phyloP scores from a whole-genome alignment of 345 rosid genomes.

The Adansonia digitata region DNA sequence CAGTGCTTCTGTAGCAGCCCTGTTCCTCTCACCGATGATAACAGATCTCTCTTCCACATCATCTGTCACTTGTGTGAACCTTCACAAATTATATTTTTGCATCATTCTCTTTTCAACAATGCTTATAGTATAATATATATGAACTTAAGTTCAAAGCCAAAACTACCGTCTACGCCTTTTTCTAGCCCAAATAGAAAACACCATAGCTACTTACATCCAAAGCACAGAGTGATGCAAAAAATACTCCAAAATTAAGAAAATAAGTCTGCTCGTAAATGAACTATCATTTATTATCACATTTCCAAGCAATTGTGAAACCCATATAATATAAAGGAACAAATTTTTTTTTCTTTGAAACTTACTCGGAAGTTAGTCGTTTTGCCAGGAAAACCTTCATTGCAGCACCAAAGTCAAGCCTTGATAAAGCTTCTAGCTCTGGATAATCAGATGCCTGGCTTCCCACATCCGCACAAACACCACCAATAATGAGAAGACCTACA shows the following conservation, averaged over 20 bases:
- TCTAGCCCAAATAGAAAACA: background rate
- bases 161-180: background rate
- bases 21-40: slow-evolving; percentile 88
- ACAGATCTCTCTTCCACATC: slow-evolving; percentile 78
- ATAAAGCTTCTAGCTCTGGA: slow-evolving; percentile 83
- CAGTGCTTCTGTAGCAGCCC: slow-evolving; percentile 65
- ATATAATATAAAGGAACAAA: background rate
- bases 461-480: slow-evolving; percentile 58
- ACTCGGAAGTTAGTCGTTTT: slow-evolving; percentile 83
- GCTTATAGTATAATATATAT: background rate
- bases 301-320: background rate
- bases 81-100: slow-evolving; percentile 20
- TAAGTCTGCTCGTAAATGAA: background rate
- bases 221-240: background rate
- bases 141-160: background rate
- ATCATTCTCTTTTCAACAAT: background rate
- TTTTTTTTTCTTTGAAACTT: slow-evolving; percentile 22
- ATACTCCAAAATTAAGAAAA: background rate
- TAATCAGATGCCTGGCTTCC: slow-evolving; percentile 55
- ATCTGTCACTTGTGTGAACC: slow-evolving; percentile 69
- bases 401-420: slow-evolving; percentile 73
- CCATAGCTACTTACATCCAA: background rate
- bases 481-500: slow-evolving; percentile 80
- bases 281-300: background rate
- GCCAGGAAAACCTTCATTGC: slow-evolving; percentile 95